Conservation (phyloP, 169 alveolate genomes). For the Eimeria sp. region DNA sequence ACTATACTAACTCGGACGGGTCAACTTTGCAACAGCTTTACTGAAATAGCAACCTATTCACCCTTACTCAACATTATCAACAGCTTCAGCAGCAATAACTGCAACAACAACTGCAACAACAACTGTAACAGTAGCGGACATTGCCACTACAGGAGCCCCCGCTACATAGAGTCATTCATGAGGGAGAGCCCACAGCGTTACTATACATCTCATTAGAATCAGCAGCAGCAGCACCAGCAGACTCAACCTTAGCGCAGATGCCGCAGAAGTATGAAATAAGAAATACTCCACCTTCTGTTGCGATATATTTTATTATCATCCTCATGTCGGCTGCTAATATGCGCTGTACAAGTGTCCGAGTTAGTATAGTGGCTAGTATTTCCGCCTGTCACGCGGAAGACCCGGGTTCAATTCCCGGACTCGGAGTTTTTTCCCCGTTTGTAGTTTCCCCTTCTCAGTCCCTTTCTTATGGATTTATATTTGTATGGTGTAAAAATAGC, state of each 20-base stretch:
- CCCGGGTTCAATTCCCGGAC: constrained; percentile 97
- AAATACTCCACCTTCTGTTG: neutral
- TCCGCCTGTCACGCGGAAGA: constrained; percentile 97
- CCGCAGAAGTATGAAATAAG: neutral
- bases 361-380: constrained; percentile 95
- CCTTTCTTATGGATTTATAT: neutral
- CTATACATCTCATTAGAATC: too few relatives aligned
- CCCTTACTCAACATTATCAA: neutral
- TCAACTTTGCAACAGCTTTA: neutral
- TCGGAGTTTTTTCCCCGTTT: constrained; percentile 85
- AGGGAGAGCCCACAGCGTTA: too few relatives aligned
- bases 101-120: neutral
- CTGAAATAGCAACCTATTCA: neutral
- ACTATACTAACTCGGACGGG: constrained; percentile 94
- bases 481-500: too few relatives aligned
- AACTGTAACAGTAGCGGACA: neutral
- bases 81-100: neutral
- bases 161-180: too few relatives aligned
- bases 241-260: neutral
- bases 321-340: neutral
- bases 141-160: neutral
- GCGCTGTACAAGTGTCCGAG: constrained; percentile 85
- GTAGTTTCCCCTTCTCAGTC: neutral
- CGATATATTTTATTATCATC: neutral
- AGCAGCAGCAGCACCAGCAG: neutral